Evolutionary conservation across 2,329 filamentous ascomycete species (phyloP), one percentile per base, ranked within the genome.

Genomic region (Phialophora verrucosa): DNA sequence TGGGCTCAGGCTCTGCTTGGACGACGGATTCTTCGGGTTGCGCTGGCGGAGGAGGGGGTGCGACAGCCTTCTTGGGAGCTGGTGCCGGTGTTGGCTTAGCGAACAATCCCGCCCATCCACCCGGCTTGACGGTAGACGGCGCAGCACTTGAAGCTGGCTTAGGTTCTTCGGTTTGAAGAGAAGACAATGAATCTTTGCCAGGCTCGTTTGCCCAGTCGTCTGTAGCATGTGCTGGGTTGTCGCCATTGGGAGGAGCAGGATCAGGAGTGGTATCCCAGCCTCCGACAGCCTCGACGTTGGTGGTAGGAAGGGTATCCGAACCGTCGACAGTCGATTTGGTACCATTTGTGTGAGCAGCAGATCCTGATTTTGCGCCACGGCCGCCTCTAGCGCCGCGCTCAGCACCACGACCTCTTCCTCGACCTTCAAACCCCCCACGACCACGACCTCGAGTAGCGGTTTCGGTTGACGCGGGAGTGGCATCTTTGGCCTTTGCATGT

Each of bases 51-150:
- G 74, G 65, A 44, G 74, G 64, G 31, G 72, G 77, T 53, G 76
- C 81, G 35, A 85, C 82, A 64, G 84, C 81, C 72, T 83, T 82
- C 76, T 84, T 84, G 68, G 80, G 77, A 58, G 78, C 75, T 47
- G 87, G 83, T 44, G 84, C 80, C 49, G 84, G 82, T 80, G 90
- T 90, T 35, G 84, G 82, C 81, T 90, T 90, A 42, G 88, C 86
- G 69, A 92, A 86, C 84, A 93, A 89, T 78, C 89, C 91, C 44
- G 90, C 90, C 90, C 90, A 93, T 59, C 70, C 71, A 50, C 69
- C 68, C 25, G 72, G 64, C 61, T 74, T 73, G 35, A 61, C 63
- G 11, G 63, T 38, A 27, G 68, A 25, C 25, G 68, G 67, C 14
- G 65, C 68, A 17, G 67, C 67, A 38, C 31, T 61, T 14, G 69